Evolutionary conservation across 352 stramenopile genomes (phyloP).

Genomic region (Phytophthora crassamura): DNA sequence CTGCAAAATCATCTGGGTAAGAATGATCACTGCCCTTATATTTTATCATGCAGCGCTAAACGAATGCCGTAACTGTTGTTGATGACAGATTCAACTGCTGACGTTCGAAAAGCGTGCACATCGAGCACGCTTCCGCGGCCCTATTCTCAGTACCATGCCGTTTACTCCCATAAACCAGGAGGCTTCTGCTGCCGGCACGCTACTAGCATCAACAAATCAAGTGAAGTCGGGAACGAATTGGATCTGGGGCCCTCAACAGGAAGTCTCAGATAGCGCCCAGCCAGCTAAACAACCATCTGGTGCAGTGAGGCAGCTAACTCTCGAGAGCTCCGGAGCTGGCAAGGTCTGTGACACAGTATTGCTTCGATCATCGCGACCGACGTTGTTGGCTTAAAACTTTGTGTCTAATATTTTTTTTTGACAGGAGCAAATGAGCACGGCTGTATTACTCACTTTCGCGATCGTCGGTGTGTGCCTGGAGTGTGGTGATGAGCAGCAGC

Average conservation of each 20-base stretch:
- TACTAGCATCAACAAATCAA: not conserved
- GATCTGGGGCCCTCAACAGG: constrained; percentile 28
- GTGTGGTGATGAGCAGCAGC: constrained; percentile 30
- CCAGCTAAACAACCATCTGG: not conserved
- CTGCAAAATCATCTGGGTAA: constrained; percentile 61
- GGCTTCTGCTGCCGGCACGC: constrained; percentile 5
- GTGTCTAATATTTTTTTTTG: not conserved
- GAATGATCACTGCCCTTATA: not conserved
- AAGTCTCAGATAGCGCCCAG: not conserved
- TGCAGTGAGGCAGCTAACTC: not conserved
- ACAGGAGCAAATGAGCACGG: constrained; percentile 27
- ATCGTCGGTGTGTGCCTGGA: constrained; percentile 40
- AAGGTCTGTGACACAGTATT: constrained; percentile 29
- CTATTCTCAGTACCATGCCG: constrained; percentile 33
- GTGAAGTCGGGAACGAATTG: constrained; percentile 24
- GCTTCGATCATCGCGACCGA: too few relatives aligned
- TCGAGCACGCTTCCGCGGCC: constrained; percentile 50
- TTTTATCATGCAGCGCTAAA: constrained; percentile 1
- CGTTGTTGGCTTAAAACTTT: not conserved
- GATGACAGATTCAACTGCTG: constrained; percentile 43
- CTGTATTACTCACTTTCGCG: constrained; percentile 43
- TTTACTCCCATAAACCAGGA: constrained; percentile 13
- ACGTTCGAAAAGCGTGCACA: constrained; percentile 73
- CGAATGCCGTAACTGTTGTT: constrained; percentile 3
- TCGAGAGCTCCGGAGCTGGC: not conserved